These are phyloP conservation scores for Apiotrichum veenhuisii DNA, from an alignment of 1,284 basidiomycete genomes.

Conservation along the genomic window DNA sequence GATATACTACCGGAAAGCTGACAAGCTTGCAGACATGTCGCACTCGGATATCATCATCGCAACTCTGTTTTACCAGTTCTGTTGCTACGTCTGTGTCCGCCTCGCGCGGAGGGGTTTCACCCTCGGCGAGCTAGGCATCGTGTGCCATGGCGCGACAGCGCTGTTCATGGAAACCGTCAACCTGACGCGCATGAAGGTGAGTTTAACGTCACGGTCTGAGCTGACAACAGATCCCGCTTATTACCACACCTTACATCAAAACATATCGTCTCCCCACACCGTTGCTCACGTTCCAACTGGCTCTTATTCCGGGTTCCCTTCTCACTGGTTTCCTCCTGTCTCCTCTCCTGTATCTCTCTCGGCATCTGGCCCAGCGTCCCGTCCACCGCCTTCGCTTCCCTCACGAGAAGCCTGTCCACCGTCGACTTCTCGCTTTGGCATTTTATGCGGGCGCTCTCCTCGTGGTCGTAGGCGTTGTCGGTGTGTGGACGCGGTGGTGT, in stretches of 20 bases:
- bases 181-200: constrained; percentile 71
- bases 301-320: constrained; percentile 87
- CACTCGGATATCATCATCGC: constrained; percentile 71
- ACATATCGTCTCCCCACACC: constrained; percentile 92
- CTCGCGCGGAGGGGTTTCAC: constrained; percentile 91
- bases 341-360: constrained; percentile 85
- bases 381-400: constrained; percentile 84
- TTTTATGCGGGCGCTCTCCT: constrained; percentile 77
- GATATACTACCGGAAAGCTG: background rate
- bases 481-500: constrained; percentile 87
- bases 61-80: constrained; percentile 83
- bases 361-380: constrained; percentile 87
- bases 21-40: constrained; percentile 64
- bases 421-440: constrained; percentile 75
- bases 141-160: constrained; percentile 81
- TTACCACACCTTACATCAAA: constrained; percentile 79
- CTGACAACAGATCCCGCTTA: constrained; percentile 64
- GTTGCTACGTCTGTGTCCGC: constrained; percentile 81
- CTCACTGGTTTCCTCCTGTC: constrained; percentile 90
- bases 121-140: constrained; percentile 84
- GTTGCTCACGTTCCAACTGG: constrained; percentile 85
- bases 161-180: constrained; percentile 81
- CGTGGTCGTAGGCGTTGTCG: constrained; percentile 80
- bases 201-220: constrained; percentile 27
- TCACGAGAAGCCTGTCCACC: constrained; percentile 77